Evolutionary conservation across 2,329 filamentous ascomycete species (phyloP).

Genomic region (Botrytis galanthina): DNA sequence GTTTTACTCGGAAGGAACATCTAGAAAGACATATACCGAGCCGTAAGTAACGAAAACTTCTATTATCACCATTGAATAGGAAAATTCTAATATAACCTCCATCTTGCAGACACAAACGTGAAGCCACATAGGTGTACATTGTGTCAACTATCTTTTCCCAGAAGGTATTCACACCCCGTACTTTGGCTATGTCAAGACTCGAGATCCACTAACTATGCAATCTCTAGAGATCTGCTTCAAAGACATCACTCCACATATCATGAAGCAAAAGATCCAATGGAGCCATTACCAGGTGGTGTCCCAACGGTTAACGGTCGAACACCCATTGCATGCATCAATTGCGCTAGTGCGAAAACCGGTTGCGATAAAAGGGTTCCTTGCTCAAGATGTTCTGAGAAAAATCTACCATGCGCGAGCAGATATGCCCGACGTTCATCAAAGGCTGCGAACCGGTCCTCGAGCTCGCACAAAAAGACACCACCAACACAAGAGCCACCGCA

Average conservation of each 20-base stretch:
- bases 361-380: slow-evolving; percentile 52
- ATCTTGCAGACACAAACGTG: slow-evolving; percentile 50
- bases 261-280: slow-evolving; percentile 48
- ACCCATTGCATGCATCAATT: slow-evolving; percentile 51
- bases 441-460: slow-evolving; percentile 26
- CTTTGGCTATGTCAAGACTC: slow-evolving; percentile 10
- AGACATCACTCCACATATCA: slow-evolving; percentile 53
- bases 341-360: slow-evolving; percentile 51
- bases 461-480: slow-evolving; percentile 19
- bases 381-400: slow-evolving; percentile 49
- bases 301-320: slow-evolving; percentile 44
- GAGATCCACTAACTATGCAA: slow-evolving; percentile 32
- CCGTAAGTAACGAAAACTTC: slow-evolving; percentile 42
- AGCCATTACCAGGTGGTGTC: slow-evolving; percentile 44
- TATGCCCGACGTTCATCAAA: slow-evolving; percentile 53
- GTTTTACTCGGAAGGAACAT: slow-evolving; percentile 56
- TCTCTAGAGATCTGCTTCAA: slow-evolving; percentile 47
- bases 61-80: background rate
- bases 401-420: slow-evolving; percentile 47
- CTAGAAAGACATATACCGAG: slow-evolving; percentile 54
- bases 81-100: background rate
- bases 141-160: slow-evolving; percentile 50
- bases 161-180: slow-evolving; percentile 42
- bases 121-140: slow-evolving; percentile 51
- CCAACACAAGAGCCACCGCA: slow-evolving; percentile 16